Evolutionary conservation across 1,284 basidiomycete species (phyloP).

Genomic region (Athelia psychrophila): DNA sequence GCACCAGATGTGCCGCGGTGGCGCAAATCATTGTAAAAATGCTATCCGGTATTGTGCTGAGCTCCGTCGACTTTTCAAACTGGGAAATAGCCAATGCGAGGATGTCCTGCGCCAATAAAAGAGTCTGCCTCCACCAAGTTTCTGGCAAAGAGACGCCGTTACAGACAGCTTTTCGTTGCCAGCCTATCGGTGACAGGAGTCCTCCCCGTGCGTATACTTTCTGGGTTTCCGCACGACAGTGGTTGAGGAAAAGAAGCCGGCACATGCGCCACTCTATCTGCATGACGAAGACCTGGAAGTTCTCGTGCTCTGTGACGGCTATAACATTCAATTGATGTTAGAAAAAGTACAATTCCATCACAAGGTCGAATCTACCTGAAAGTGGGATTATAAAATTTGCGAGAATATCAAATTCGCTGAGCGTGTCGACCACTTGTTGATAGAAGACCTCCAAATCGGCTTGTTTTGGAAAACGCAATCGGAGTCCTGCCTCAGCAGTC

Average conservation of each 20-base stretch:
- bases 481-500: conserved; percentile 26
- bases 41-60: conserved; percentile 34
- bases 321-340: background rate
- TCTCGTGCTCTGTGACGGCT: conserved; percentile 28
- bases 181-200: conserved; percentile 27
- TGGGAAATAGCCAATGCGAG: conserved; percentile 29
- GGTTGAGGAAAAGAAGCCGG: conserved; percentile 33
- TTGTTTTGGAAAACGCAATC: conserved; percentile 23
- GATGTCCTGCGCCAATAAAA: conserved; percentile 35
- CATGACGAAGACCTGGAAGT: conserved; percentile 38
- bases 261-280: conserved; percentile 32
- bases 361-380: background rate
- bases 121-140: conserved; percentile 37
- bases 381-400: background rate
- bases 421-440: conserved; percentile 24
- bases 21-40: conserved; percentile 40
- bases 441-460: conserved; percentile 29
- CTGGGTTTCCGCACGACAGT: background rate
- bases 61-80: conserved; percentile 23
- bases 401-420: conserved; percentile 3
- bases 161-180: conserved; percentile 21
- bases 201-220: conserved; percentile 9
- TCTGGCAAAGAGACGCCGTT: conserved; percentile 29
- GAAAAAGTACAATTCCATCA: background rate
- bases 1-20: conserved; percentile 36